phyloP scores from a whole-genome alignment of 169 alveolate genomes.

The Cryptosporidium canis region DNA sequence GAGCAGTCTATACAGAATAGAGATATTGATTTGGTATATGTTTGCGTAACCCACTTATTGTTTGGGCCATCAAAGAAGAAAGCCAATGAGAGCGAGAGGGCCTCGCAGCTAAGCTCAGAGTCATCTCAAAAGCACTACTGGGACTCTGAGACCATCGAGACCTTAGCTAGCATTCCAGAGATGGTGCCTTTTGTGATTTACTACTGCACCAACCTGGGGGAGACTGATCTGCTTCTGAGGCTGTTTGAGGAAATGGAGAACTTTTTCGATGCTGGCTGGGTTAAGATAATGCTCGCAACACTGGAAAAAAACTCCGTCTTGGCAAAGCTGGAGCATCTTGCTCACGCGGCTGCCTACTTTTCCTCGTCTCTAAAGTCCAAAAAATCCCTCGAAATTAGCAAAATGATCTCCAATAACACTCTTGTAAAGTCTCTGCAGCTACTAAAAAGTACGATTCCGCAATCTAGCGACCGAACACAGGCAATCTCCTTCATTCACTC shows the following conservation, averaged over 20 bases:
- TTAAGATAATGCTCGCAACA: constrained; percentile 52
- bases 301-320: constrained; percentile 12
- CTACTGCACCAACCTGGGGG: constrained; percentile 50
- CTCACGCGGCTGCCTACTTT: constrained; percentile 72
- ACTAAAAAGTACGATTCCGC: constrained; percentile 38
- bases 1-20: constrained; percentile 77
- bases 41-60: constrained; percentile 73
- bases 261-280: constrained; percentile 69
- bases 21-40: constrained; percentile 80
- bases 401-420: constrained; percentile 34
- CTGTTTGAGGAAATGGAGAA: constrained; percentile 61
- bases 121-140: constrained; percentile 52
- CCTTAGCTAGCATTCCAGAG: constrained; percentile 43
- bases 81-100: neutral
- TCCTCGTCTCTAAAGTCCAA: constrained; percentile 46
- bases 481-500: constrained; percentile 63
- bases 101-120: neutral
- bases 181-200: constrained; percentile 65
- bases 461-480: neutral
- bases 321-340: constrained; percentile 42
- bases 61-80: neutral
- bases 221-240: constrained; percentile 34
- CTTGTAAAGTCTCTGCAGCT: constrained; percentile 5
- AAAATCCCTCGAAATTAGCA: constrained; percentile 16
- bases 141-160: constrained; percentile 57